phyloP scores from a whole-genome alignment of 2,329 filamentous ascomycete genomes.

The Xylaria sp. region DNA sequence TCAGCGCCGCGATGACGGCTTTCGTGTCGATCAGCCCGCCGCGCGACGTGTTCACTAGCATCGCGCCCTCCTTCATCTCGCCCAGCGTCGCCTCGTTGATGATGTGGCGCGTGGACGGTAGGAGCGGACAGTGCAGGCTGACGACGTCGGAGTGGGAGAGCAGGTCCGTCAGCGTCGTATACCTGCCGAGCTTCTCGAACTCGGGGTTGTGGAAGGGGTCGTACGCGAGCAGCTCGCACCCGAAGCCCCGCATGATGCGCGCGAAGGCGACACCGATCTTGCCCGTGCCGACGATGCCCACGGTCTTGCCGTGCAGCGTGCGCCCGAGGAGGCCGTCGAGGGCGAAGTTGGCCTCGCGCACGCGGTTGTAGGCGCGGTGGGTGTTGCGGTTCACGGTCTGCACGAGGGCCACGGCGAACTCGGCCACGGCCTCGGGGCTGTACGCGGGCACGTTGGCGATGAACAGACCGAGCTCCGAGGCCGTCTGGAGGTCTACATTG shows the following conservation, averaged over 20 bases:
- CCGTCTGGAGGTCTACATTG: constrained; percentile 70
- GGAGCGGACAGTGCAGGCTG: constrained; percentile 74
- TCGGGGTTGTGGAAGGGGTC: constrained; percentile 66
- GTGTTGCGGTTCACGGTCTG: constrained; percentile 76
- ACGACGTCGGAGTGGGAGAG: constrained; percentile 69
- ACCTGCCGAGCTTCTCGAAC: constrained; percentile 63
- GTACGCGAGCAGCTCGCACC: constrained; percentile 70
- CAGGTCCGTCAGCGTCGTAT: constrained; percentile 65
- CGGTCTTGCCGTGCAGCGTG: constrained; percentile 72
- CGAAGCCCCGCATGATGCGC: constrained; percentile 72
- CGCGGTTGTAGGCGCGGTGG: constrained; percentile 74
- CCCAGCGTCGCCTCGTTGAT: constrained; percentile 66
- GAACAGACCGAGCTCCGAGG: constrained; percentile 65
- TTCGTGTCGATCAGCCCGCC: constrained; percentile 72
- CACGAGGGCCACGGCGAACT: constrained; percentile 74
- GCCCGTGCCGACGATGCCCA: constrained; percentile 73
- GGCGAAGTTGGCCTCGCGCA: constrained; percentile 75
- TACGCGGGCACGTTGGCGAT: constrained; percentile 76
- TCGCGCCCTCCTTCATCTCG: constrained; percentile 67
- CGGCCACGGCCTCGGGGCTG: constrained; percentile 75
- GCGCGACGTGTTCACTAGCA: constrained; percentile 76
- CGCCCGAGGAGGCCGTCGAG: constrained; percentile 72
- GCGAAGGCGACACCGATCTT: constrained; percentile 72
- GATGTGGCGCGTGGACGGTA: constrained; percentile 68
- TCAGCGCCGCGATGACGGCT: constrained; percentile 70